Evolutionary conservation across 83 land plant species (phyloP).

Genomic region (Diphasiastrum complanatum): DNA sequence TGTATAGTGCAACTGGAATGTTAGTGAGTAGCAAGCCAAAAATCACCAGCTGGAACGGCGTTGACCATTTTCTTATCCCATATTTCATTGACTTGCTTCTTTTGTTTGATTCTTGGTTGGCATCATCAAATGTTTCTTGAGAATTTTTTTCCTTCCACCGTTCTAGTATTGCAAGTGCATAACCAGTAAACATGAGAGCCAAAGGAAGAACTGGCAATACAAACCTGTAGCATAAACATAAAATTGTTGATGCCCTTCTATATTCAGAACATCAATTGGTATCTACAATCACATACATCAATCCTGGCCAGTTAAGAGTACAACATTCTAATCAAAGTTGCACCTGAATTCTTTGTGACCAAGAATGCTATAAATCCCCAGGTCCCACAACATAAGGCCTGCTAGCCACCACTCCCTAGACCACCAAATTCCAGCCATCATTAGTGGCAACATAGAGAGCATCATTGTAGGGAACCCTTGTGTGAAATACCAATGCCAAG

Average conservation of each 20-base stretch:
- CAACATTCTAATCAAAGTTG: not conserved
- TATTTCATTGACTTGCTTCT: constrained; percentile 16
- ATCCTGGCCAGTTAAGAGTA: not conserved
- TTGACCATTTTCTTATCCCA: constrained; percentile 7
- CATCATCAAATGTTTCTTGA: not conserved
- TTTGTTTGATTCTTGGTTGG: constrained; percentile 3
- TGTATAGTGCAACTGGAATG: constrained; percentile 80
- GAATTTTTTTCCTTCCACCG: constrained; percentile 7
- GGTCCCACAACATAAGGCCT: constrained; percentile 80
- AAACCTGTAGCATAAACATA: constrained; percentile 49
- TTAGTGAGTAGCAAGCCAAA: constrained; percentile 50
- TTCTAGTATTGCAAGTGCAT: constrained; percentile 49
- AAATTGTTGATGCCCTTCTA: not conserved
- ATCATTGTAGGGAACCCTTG: constrained; percentile 80
- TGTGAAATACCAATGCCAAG: constrained; percentile 94
- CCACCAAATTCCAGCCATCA: constrained; percentile 48
- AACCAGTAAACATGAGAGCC: constrained; percentile 79
- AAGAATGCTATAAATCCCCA: constrained; percentile 66
- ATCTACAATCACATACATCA: not conserved
- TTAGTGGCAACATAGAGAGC: constrained; percentile 65
- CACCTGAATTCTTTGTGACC: constrained; percentile 99
- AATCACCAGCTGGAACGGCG: constrained; percentile 23
- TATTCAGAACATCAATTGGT: not conserved
- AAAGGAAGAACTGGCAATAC: constrained; percentile 88
- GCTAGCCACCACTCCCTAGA: constrained; percentile 66